These are phyloP conservation scores for Penicillium riverlandense DNA, from an alignment of 495 filamentous ascomycete genomes.

Conservation along the genomic window DNA sequence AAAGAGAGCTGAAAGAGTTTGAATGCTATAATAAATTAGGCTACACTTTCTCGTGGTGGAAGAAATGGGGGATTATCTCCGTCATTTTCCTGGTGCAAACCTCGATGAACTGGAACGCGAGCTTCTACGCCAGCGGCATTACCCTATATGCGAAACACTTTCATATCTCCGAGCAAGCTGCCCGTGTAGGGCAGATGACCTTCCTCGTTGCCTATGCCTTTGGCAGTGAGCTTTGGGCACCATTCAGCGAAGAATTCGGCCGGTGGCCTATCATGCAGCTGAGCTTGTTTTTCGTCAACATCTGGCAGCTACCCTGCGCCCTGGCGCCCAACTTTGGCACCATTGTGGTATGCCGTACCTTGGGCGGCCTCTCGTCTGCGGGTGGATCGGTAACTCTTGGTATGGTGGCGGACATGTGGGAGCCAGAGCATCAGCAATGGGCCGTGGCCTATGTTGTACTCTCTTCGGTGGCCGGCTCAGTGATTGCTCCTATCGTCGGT, in stretches of 20 bases:
- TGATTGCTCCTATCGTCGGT: conserved; percentile 72
- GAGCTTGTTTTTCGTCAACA: conserved; percentile 63
- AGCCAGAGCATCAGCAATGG: conserved; percentile 55
- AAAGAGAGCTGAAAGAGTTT: conserved; percentile 52
- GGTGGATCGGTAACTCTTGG: conserved; percentile 78
- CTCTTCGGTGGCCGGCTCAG: conserved; percentile 69
- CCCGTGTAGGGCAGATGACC: conserved; percentile 59
- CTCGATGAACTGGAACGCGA: conserved; percentile 83
- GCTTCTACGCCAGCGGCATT: conserved; percentile 63
- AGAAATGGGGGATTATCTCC: conserved; percentile 70
- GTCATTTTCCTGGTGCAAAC: conserved; percentile 70
- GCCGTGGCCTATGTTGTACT: conserved; percentile 73
- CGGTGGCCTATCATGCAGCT: conserved; percentile 66
- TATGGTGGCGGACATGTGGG: conserved; percentile 81
- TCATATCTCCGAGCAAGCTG: conserved; percentile 54
- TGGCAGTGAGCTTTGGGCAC: conserved; percentile 78
- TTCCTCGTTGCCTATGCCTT: conserved; percentile 73
- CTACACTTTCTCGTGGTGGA: conserved; percentile 53
- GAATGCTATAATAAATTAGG: conserved; percentile 59
- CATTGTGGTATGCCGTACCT: conserved; percentile 53
- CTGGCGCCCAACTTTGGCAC: conserved; percentile 64
- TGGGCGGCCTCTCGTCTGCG: conserved; percentile 68
- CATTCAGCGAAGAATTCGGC: conserved; percentile 74
- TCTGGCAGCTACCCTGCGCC: conserved; percentile 67
- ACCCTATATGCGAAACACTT: conserved; percentile 55